Base-by-base conservation (phyloP, 306 rosid genomes). In the Inga leiocalycina region DNA sequence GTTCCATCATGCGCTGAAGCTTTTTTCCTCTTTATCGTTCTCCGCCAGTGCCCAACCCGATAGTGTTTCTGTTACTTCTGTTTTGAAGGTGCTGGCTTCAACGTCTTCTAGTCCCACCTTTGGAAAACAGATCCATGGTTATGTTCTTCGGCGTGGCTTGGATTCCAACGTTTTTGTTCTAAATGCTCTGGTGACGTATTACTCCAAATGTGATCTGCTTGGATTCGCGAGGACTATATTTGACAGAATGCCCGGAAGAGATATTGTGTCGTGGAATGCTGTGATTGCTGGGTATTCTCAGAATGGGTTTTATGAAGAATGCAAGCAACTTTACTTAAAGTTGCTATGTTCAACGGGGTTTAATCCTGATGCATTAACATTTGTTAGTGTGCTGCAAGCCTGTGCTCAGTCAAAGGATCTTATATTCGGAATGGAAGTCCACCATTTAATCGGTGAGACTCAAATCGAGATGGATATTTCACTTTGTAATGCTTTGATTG, bases 271-370 rank as follows among this genome's bases (percentile, higher is more conserved):
- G 2, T 96, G 98, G 98, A 96, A 92, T 88, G 85, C 99, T 19
- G 91, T 94, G 97, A 88, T 96, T 84, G 87, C 90, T 8, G 98
- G 92, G 80, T 96, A 90, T 84, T 94, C 99, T 41, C 97, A 96
- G 79, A 81, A 84, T 20, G 93, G 97, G 19, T 86, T 80, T 39
- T 96, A 83, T 57, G 87, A 83, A 27, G 92, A 94, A 84, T 92
- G 97, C 73, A 96, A 92, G 84, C 81, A 81, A 41, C 72, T 94
- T 61, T 94, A 86, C 54, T 74, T 80, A 86, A 88, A 85, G 87
- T 88, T 96, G 95, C 51, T 87, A 68, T 72, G 70, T 37, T 80
- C 45, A 24, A 69, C 19, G 13, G 86, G 86, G 65, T 77, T 89
- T 82, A 61, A 48, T 45, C 98, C 98, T 13, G 67, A 94, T 77